A percentile compares a stretch with the other conserved stretches of the same genome.
phyloP scores from a whole-genome alignment of 352 stramenopile species.

The Bremia lactucae region DNA sequence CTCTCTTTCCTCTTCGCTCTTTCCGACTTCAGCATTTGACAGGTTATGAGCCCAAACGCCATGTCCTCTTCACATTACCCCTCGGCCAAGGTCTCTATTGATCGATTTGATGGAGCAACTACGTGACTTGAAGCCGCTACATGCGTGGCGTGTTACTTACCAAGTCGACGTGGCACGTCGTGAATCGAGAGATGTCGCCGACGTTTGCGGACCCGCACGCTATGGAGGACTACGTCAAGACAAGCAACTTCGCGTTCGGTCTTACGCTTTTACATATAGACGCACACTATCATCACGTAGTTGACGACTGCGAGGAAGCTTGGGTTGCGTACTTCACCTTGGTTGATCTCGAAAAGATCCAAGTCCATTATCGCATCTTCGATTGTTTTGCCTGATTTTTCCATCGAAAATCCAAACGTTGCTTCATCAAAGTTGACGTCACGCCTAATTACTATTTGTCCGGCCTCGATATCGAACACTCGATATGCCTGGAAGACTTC shows the following conservation, averaged over 20 bases:
- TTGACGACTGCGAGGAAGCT: conserved; percentile 14
- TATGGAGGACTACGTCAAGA: conserved; percentile 14
- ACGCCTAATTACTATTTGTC: no score
- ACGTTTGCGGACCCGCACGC: conserved; percentile 7
- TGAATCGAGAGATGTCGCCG: conserved; percentile 11
- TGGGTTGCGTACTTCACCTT: conserved; percentile 21
- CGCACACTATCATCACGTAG: conserved; percentile 13
- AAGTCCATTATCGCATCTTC: no score
- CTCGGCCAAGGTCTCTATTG: conserved; percentile 4
- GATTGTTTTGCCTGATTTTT: no score
- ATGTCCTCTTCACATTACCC: conserved; percentile 12
- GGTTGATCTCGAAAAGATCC: no score
- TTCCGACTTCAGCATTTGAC: neutral
- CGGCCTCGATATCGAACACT: no score
- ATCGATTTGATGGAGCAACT: neutral
- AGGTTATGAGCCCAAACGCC: conserved; percentile 10
- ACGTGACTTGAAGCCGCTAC: neutral
- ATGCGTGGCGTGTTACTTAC: neutral
- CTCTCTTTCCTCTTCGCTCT: neutral
- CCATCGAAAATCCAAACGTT: no score
- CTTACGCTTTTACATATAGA: conserved; percentile 21
- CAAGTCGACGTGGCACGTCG: conserved; percentile 6
- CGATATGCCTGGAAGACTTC: no score
- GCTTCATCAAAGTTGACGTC: no score
- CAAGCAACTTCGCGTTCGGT: conserved; percentile 16